Evolutionary conservation across 495 filamentous ascomycete species (phyloP), one percentile per base, ranked within the genome.

Genomic region (Rostrohypoxylon terebratum): DNA sequence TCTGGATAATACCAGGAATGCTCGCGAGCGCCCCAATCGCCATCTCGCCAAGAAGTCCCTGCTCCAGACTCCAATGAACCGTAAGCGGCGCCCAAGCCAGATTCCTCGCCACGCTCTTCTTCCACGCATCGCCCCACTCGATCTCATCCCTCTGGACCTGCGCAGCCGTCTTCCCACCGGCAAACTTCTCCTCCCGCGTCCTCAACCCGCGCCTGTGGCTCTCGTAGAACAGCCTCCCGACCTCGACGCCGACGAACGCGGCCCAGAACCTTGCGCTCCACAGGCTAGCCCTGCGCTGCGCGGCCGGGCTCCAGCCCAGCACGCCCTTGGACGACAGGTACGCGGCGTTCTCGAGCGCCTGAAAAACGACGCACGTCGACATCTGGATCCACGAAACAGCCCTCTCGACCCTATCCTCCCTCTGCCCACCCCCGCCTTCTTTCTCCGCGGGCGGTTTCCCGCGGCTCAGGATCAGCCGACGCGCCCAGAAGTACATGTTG

Each of bases 251-350:
- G 33, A 96, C 89, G 81, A 94, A 92, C 14, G 83, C 84, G 59
- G 89, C 89, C 94, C 94, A 97, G 71, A 90, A 91, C 14, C 94
- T 82, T 14, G 85, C 87, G 77, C 92, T 93, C 92, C 92, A 96
- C 36, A 90, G 75, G 79, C 87, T 89, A 78, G 88, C 90, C 63
- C 81, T 82, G 25, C 77, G 83, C 76, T 87, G 83, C 58, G 79
- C 78, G 60, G 84, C 74, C 4, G 87, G 84, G 20, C 84, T 84
- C 78, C 85, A 87, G 2, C 83, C 84, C 31, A 97, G 75, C 0
- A 97, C 84, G 16, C 88, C 88, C 72, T 93, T 92, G 20, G 81
- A 77, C 4, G 90, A 87, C 8, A 98, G 85, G 81, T 92, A 97
- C 8, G 90, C 91, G 5, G 85, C 88, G 79, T 97, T 97, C 84